phyloP scores from a whole-genome alignment of 345 rosid species.

The Alliaria petiolata region DNA sequence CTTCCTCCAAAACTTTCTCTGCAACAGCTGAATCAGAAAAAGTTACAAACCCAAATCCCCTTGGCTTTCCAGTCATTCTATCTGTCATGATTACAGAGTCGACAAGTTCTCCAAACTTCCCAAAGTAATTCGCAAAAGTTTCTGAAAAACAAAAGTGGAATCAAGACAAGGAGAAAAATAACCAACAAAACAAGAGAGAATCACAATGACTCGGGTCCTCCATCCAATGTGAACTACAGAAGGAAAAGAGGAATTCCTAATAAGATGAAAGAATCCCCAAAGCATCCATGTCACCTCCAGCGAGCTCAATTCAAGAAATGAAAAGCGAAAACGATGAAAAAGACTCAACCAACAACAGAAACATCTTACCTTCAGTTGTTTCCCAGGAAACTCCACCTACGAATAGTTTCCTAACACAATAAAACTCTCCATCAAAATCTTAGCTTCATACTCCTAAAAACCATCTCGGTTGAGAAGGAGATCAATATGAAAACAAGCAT shows the following conservation, averaged over 20 bases:
- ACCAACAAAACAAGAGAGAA: no score
- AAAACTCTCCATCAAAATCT: constrained; percentile 13
- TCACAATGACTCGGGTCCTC: no score
- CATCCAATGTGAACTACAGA: no score
- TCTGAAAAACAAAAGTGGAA: constrained; percentile 29
- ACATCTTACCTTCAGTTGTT: constrained; percentile 46
- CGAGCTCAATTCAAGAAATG: not conserved
- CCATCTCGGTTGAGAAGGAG: not conserved
- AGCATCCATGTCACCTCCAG: not conserved
- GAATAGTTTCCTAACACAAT: constrained; percentile 55
- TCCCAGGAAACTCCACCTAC: constrained; percentile 70
- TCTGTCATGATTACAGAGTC: constrained; percentile 58
- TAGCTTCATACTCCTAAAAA: not conserved
- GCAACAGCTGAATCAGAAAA: constrained; percentile 46
- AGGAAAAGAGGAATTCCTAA: no score
- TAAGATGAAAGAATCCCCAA: no score
- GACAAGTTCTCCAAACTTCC: constrained; percentile 55
- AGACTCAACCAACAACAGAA: not conserved
- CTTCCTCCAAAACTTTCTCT: constrained; percentile 49
- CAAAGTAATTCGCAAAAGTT: constrained; percentile 48
- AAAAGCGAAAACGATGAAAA: not conserved
- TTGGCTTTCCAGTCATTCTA: constrained; percentile 54
- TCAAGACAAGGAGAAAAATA: not conserved
- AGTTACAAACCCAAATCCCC: constrained; percentile 69
- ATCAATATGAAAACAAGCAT: not conserved